Evolutionary conservation across 345 rosid species (phyloP).

Genomic region (Aquilaria malaccensis): DNA sequence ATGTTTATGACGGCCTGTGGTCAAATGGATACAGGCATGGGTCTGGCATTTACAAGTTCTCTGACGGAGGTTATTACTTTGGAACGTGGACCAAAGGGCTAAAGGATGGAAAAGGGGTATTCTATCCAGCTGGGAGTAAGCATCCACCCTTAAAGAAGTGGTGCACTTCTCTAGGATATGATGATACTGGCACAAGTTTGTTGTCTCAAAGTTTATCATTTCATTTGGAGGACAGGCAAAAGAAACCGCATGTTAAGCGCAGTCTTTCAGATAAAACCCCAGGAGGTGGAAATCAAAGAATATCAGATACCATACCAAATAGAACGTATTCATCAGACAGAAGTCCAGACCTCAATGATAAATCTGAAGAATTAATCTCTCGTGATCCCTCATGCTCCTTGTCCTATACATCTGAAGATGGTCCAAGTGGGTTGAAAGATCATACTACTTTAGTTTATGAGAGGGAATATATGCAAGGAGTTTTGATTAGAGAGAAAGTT

Average conservation of each 20-base stretch:
- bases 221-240: constrained; percentile 34
- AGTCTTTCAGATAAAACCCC: constrained; percentile 48
- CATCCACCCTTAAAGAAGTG: constrained; percentile 53
- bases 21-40: constrained; percentile 63
- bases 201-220: constrained; percentile 41
- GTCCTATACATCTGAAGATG: constrained; percentile 25
- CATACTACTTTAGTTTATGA: constrained; percentile 38
- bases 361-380: constrained; percentile 26
- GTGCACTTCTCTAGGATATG: constrained; percentile 36
- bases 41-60: constrained; percentile 65
- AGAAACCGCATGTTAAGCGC: constrained; percentile 23
- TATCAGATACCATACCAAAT: constrained; percentile 40
- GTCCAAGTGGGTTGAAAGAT: constrained; percentile 30
- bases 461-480: constrained; percentile 85
- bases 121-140: constrained; percentile 67
- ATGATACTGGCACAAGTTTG: constrained; percentile 30
- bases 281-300: constrained; percentile 22
- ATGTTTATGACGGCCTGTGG: constrained; percentile 70
- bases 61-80: constrained; percentile 67
- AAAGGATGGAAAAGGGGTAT: constrained; percentile 83
- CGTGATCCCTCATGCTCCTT: constrained; percentile 25
- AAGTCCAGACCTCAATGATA: constrained; percentile 21
- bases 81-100: constrained; percentile 68
- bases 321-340: constrained; percentile 34
- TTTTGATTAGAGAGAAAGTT: constrained; percentile 51